phyloP scores from a whole-genome alignment of 163 green algal genomes.

The Scenedesmus sp. region DNA sequence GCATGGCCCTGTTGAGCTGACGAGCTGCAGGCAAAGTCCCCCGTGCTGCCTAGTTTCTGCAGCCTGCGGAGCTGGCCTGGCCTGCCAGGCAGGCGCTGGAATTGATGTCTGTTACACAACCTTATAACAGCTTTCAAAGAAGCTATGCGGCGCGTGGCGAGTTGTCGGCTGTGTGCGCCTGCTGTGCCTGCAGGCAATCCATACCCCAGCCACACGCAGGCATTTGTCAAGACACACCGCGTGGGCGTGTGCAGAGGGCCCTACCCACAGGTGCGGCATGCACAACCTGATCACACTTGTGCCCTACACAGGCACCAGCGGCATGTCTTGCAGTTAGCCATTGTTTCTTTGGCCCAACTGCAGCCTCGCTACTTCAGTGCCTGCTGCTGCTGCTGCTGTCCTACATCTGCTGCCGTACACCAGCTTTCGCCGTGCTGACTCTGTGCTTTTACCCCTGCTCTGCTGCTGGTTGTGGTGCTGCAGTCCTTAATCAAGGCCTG shows the following conservation, averaged over 20 bases:
- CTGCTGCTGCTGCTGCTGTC: not conserved
- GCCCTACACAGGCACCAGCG: too few species aligned
- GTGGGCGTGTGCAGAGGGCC: slow-evolving; percentile 86
- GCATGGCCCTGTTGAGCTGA: too few species aligned
- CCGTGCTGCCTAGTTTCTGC: too few species aligned
- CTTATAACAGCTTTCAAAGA: too few species aligned
- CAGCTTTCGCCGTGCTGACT: too few species aligned
- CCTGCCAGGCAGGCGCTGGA: too few species aligned
- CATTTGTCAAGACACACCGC: slow-evolving; percentile 80
- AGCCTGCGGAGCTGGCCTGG: too few species aligned
- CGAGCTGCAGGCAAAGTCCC: too few species aligned
- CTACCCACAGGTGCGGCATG: slow-evolving; percentile 66
- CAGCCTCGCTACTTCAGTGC: not conserved
- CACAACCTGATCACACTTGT: not conserved
- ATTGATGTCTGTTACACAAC: too few species aligned
- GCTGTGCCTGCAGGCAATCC: slow-evolving; percentile 18
- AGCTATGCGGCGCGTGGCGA: not conserved
- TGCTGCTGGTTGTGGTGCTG: not conserved
- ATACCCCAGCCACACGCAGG: slow-evolving; percentile 57
- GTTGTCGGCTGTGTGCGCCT: not conserved
- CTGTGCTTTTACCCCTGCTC: not conserved
- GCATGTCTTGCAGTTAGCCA: too few species aligned
- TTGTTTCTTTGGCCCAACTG: not conserved
- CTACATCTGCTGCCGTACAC: not conserved
- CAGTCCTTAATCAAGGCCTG: slow-evolving; percentile 79